Conservation (phyloP, 305 asterid species). For the Fraxinus greggii region DNA sequence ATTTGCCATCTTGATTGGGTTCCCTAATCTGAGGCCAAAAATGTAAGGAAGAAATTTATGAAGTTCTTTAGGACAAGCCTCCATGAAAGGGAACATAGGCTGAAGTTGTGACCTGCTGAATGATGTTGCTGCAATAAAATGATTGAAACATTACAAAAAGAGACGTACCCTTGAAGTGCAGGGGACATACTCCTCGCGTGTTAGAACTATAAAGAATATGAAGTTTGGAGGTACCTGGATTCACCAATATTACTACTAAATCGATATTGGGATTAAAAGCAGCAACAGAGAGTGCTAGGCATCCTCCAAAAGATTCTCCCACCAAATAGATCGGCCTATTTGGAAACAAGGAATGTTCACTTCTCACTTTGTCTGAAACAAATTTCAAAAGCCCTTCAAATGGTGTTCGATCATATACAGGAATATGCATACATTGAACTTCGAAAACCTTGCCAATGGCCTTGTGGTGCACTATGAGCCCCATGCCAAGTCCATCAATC, state of each 20-base stretch:
- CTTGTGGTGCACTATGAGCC: slow-evolving; percentile 59
- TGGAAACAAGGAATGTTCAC: slow-evolving; percentile 35
- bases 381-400: slow-evolving; percentile 42
- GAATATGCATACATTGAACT: slow-evolving; percentile 59
- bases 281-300: slow-evolving; percentile 65
- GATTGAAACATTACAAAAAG: background rate
- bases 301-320: slow-evolving; percentile 65
- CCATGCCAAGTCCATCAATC: slow-evolving; percentile 64
- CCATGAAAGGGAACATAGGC: slow-evolving; percentile 43
- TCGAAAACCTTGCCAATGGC: slow-evolving; percentile 62
- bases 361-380: slow-evolving; percentile 36
- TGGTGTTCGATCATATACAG: slow-evolving; percentile 48
- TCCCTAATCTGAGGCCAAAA: slow-evolving; percentile 31
- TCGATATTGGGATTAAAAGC: slow-evolving; percentile 54
- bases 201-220: background rate
- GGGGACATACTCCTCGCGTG: background rate
- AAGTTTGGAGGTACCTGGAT: slow-evolving; percentile 45
- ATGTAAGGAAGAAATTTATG: slow-evolving; percentile 37
- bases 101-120: slow-evolving; percentile 48
- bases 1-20: slow-evolving; percentile 51
- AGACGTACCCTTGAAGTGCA: background rate
- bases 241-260: slow-evolving; percentile 47
- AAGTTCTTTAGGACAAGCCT: slow-evolving; percentile 40
- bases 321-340: slow-evolving; percentile 56
- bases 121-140: slow-evolving; percentile 55